Base-by-base conservation (phyloP, 176 grass and related monocot genomes). In the Pharus latifolius region DNA sequence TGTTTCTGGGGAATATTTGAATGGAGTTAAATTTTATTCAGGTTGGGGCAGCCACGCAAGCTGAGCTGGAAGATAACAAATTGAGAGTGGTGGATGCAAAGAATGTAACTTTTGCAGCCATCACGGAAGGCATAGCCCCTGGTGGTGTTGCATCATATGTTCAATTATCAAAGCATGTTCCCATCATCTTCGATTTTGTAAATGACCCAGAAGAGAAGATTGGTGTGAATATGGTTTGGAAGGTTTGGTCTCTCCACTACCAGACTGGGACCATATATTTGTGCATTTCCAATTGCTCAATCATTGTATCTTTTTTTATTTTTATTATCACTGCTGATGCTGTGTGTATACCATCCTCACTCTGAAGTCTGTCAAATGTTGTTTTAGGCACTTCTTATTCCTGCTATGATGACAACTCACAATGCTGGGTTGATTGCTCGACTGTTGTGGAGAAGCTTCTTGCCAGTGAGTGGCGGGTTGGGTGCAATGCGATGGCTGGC, bases 31-130 rank as follows among this genome's bases (percentile, higher is more conserved):
- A 46, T 84, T 46, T 80, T 74, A 55, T 89, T 86, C 70, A 97
- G 93, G 94, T 98, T 29, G 94, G 94, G 9, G 94, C 89, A 19
- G 25, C 74, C 9, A 98, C 89, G 30, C 86, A 98, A 84, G 89
- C 89, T 82, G 94, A 98, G 51, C 94, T 98, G 3, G 87, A 98
- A 62, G 89, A 98, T 75, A 98, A 78, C 69, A 98, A 98, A 58
- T 75, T 93, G 45, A 98, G 89, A 64, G 86, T 79, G 10, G 94
- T 92, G 70, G 94, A 98, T 90, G 94, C 94, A 48, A 98, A 98
- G 67, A 98, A 98, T 31, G 89, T 89, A 56, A 88, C 87, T 75
- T 98, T 83, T 90, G 86, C 94, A 76, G 94, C 94, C 56, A 87
- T 98, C 54, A 75, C 80, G 33, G 94, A 98, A 87, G 94, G 89